Conservation (phyloP, 2,329 filamentous ascomycete genomes). For the Pseudogymnoascus sp. region DNA sequence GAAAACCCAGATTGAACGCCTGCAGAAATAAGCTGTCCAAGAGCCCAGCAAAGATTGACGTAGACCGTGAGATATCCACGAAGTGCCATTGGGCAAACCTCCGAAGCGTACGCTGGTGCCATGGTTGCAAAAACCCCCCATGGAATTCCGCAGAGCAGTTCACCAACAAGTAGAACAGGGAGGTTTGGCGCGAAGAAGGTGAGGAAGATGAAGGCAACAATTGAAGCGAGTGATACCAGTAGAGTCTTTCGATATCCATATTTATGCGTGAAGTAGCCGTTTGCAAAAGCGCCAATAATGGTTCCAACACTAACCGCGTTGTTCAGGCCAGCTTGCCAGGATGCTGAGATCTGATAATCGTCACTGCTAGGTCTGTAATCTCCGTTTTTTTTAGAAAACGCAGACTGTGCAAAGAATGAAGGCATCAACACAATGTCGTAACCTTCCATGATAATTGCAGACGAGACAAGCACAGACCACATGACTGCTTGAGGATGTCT, state of each 20-base stretch:
- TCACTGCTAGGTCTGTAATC: conserved; percentile 10
- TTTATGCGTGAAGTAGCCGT: conserved; percentile 38
- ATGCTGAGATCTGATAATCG: conserved; percentile 21
- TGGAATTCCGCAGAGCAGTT: conserved; percentile 40
- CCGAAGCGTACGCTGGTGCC: conserved; percentile 26
- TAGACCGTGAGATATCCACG: conserved; percentile 43
- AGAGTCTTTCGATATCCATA: conserved; percentile 41
- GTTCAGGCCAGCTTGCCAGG: conserved; percentile 25
- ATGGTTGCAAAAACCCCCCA: conserved; percentile 43
- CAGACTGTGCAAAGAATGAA: conserved; percentile 26
- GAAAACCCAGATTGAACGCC: conserved; percentile 32
- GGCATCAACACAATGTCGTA: conserved; percentile 32
- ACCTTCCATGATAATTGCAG: conserved; percentile 30
- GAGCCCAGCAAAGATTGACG: too few relatives aligned
- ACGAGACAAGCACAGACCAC: too few relatives aligned
- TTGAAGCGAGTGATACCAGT: conserved; percentile 33
- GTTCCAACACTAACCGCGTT: conserved; percentile 20
- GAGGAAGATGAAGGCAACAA: conserved; percentile 38
- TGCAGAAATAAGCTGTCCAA: conserved; percentile 37
- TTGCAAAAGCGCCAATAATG: conserved; percentile 38
- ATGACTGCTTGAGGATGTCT: too few relatives aligned
- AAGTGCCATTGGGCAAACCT: conserved; percentile 42
- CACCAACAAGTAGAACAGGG: conserved; percentile 36
- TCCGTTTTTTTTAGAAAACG: conserved; percentile 24
- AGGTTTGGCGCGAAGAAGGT: conserved; percentile 41